Evolutionary conservation across 106 monocot species (phyloP), one percentile per base, ranked within the genome.

Genomic region (Acanthochlamys bracteata): DNA sequence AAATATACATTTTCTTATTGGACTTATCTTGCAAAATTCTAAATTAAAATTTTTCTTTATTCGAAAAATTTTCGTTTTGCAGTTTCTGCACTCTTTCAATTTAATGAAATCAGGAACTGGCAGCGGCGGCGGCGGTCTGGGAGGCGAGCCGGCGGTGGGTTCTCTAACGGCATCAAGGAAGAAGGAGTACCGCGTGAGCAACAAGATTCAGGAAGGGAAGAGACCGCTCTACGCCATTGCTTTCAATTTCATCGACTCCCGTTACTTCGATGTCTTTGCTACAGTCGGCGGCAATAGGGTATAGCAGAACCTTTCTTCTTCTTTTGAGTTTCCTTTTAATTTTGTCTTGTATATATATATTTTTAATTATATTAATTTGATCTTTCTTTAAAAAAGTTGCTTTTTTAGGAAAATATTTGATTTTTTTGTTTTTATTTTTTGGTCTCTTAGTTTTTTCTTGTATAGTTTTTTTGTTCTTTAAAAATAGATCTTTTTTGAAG

Each of bases 201-300:
- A 90, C 65, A 76, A 80, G 14, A 71, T 90, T 27, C 87, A 88
- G 57, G 96, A 91, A 67, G 96, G 96, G 42, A 96, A 90, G 80
- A 73, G 84, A 7, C 96, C 96, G 16, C 87, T 96, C 73, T 96
- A 96, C 74, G 96, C 90, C 66, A 83, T 96, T 76, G 84, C 74
- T 58, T 96, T 96, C 90, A 96, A 96, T 73, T 96, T 96, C 83
- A 45, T 96, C 53, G 96, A 96, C 62, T 73, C 87, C 54, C 82
- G 85, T 46, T 96, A 88, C 80, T 83, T 75, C 78, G 84, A 90
- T 76, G 87, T 91, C 80, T 96, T 90, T 74, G 90, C 96, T 75
- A 87, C 96, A 51, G 96, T 85, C 59, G 90, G 96, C 23, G 90
- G 90, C 27, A 96, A 84, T 71, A 65, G 95, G 39, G 94, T 95